Base-by-base conservation (phyloP, 2,329 filamentous ascomycete species). In the Colletotrichum phormii region DNA sequence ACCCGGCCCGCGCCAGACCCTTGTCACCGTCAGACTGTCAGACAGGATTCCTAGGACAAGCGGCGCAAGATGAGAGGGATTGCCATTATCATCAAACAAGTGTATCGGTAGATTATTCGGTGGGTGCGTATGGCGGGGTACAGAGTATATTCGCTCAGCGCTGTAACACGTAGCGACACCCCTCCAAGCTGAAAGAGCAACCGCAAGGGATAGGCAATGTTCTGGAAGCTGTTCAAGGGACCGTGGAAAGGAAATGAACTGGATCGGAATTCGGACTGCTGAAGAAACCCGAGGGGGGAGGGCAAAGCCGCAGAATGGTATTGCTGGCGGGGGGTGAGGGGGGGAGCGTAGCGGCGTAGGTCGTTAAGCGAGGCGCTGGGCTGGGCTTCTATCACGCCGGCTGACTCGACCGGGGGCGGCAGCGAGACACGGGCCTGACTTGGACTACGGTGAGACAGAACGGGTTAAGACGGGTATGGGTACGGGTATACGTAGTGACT, bases 221-320 rank as follows among this genome's bases (percentile, higher is more conserved):
- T 53, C 67, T 60, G n/a, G 57, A 57, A 67, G 31, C 61, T 31
- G 15, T 9, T 5, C 58, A 22, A 22, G 29, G 58, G 13, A 37
- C n/a, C 22, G 37, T 33, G 49, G 29, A 49, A 5, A 62, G 67
- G 55, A 70, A 70, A 70, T 70, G 60, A 58, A 37, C 15, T 64
- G 60, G 58, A 59, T 18, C 71, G 71, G 71, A 61, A 70, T 70
- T 72, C 71, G 71, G 71, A 59, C 8, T 64, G 35, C 58, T 70
- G 6, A 29, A 49, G 60, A 70, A 72, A 22, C 60, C 71, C 71
- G 71, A 72, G 54, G 64, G 58, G 54, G 58, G n/a, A n/a, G 69
- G 69, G 58, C 61, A 60, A 49, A 35, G n/a, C 29, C 55, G 55
- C 29, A 29, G 18, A 49, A 49, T 49, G 18, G 42, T n/a, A 49